Base-by-base conservation (phyloP, 768 basidiomycete genomes). In the Lentinula lateritia region DNA sequence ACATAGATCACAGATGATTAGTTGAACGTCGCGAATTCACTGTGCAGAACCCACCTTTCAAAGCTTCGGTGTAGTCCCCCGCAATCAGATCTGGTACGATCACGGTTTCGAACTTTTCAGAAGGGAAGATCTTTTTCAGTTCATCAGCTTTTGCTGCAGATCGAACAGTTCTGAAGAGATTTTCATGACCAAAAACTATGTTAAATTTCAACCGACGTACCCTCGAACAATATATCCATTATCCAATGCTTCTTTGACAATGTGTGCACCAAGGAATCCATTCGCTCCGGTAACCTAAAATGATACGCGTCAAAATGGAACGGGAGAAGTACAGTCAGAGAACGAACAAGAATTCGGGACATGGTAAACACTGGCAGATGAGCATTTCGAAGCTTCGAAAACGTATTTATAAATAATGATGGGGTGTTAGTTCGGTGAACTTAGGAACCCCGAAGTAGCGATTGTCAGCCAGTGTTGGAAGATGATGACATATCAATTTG, bases 1-100 rank as follows among this genome's bases (percentile, higher is more conserved):
- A 23, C 23, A 23, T 23, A 34, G 32, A 56, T 34, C 34, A 32
- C 34, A 35, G n/a, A 1, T 16, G 16, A 13, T 28, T n/a, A 18
- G 12, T 7, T 57, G 32, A 2, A 35, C 34, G 50, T 36, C 20
- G 2, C 2, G 39, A 45, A 12, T 23, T 39, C 41, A 7, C 9
- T 9, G 20, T 0, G 16, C 6, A 20, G 23, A 20, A 70, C 18
- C 76, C 72, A 10, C 74, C 77, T 68, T 78, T 75, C 62, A 80
- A 73, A 12, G 75, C 77, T 41, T 78, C 75, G 61, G 79, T 75
- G 63, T 78, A 80, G 35, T 60, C 62, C 12, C 52, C 58, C 12
- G 23, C 9, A 23, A 56, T 56, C 12, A 62, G 45, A 53, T 64
- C 63, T 23, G 61, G 55, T 13, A 64, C 61, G 50, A 62, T 20